Base-by-base conservation (phyloP, 768 basidiomycete genomes). In the Arthromyces matolae region DNA sequence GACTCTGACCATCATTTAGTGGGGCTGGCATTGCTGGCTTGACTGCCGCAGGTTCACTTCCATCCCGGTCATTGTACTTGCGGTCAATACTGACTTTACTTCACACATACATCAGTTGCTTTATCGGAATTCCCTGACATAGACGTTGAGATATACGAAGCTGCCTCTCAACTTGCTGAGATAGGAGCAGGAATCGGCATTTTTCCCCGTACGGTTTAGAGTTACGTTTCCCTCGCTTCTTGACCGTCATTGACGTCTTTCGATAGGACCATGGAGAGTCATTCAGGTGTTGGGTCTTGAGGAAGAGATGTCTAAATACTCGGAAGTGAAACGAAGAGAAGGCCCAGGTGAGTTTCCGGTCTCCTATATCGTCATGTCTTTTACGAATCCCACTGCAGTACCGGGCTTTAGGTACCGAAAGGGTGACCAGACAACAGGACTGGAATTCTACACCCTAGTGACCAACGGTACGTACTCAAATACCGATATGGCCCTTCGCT, bases 151-250 rank as follows among this genome's bases (percentile, higher is more conserved):
- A 62, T 84, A 20, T 84, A 75, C 49, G 82, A 84, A 65, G 71
- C 68, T 10, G 73, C 80, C 23, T 56, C 60, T 32, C 62, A 72
- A 43, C 71, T 82, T 34, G 63, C 71, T 20, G 81, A 82, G 61
- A 33, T 81, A 20, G 82, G 82, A n/a, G 81, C 80, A 14, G 82
- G 82, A n/a, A 71, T 84, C 44, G 78, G 77, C 4, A 56, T 83
- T 8, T 81, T 71, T 54, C 69, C 70, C 20, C 73, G 80, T 68
- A 61, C 55, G 65, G 63, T 12, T 41, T 39, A 38, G 61, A 62
- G 39, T 57, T 61, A 3, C 58, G 56, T 7, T 20, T 3, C 8
- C 10, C 31, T n/a, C 12, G 33, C 5, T 25, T 25, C 23, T 22
- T 31, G 29, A 29, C n/a, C 20, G 36, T 14, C n/a, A 42, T 44